Evolutionary conservation across 2,329 filamentous ascomycete species (phyloP), one percentile per base, ranked within the genome.

Genomic region (Camillea tinctor): DNA sequence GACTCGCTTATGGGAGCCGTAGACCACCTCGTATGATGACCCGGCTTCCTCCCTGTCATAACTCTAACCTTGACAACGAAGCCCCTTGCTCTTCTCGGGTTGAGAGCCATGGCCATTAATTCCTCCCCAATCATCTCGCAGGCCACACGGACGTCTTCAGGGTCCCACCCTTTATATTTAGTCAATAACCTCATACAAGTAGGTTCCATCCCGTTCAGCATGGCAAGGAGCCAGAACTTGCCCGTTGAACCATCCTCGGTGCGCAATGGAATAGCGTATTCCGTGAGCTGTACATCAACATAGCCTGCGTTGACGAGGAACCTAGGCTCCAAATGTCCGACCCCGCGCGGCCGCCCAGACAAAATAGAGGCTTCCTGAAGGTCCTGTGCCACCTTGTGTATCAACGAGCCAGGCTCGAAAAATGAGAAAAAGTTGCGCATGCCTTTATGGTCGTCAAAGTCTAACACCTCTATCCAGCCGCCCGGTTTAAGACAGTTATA

Each of bases 381-480:
- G 53, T 82, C 81, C 5, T 68, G 65, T 19, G 72, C 69, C 3
- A 84, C 65, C 49, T 72, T 67, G 60, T 78, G 77, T 51, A 81
- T 74, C n/a, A 79, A 68, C 1, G 81, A 82, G 17, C 77, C 77
- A 0, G 77, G 68, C 1, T 79, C 72, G 58, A 83, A 84, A 54
- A 72, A 71, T 4, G 73, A 70, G 48, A 76, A 66, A 26, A 76
- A 75, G 59, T 75, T 75, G 40, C 69, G 65, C 52, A 75, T 67
- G 3, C 73, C 72, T 36, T 78, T 77, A n/a, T 75, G 71, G 56
- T 80, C 77, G 63, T 84, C 81, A 66, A 82, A 82, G 64, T 86
- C 84, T 51, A 83, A 70, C 6, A 86, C 69, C 69, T 86, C 83
- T 50, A 86, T 77, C 80, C 81, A 86, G 15, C 83, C 84, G 50